Base-by-base conservation (phyloP, 495 filamentous ascomycete genomes). In the Hypomontagnella submonticulosa region DNA sequence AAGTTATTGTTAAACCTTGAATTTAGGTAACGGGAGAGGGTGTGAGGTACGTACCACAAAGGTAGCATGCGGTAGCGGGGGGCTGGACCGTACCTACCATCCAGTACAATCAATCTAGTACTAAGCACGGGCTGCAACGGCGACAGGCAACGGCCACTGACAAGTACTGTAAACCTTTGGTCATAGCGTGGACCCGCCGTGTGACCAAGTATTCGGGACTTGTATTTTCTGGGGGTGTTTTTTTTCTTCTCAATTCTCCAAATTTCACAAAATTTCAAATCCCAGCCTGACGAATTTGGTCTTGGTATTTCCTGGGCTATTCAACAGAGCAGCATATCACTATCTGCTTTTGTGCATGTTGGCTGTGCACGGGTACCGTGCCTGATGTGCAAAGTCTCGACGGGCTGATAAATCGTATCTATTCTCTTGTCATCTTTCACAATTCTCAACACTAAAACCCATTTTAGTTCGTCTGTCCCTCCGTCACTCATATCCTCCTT, bases 311-410 rank as follows among this genome's bases (percentile, higher is more conserved):
- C 51, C 54, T 51, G 11, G 48, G 8, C 51, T 30, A 41, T 36
- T 56, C 55, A 59, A 61, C 43, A 54, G 46, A 43, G 51, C 16
- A 54, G 70, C 66, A 58, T 40, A 68, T 67, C 64, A 70, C 61
- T 69, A 68, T 69, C 71, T 69, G 56, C 53, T 69, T 71, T 71
- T 65, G 69, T 71, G 62, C 69, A 71, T 68, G 57, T 66, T 63
- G 59, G 56, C 69, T 69, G 57, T 69, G 65, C 37, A 20, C 37
- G 33, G 33, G 42, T 59, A 38, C 53, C 43, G 38, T 58, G 53
- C 49, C n/a, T 63, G 10, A 51, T 47, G 30, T 60, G 50, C 57
- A 41, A 57, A 57, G 36, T 52, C 57, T 61, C 15, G 15, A 30
- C 47, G 55, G 43, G 61, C 47, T 67, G 59, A 69, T 68, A 51